phyloP scores from a whole-genome alignment of 805 yeast species.

The Ogataea populi-albae region DNA sequence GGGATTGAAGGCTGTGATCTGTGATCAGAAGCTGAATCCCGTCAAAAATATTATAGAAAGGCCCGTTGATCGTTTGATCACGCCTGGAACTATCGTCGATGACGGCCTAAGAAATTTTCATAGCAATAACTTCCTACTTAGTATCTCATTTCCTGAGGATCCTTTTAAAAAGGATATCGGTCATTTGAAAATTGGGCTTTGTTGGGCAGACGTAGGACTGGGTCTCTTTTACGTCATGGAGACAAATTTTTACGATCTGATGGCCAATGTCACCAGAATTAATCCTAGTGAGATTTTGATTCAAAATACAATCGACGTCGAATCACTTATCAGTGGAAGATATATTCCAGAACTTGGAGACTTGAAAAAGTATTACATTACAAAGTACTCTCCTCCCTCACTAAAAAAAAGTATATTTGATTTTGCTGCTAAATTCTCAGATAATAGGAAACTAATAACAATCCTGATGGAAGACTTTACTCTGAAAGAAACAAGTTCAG shows the following conservation, averaged over 20 bases:
- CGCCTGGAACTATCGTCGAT: constrained; percentile 91
- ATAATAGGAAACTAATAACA: constrained; percentile 24
- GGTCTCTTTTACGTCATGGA: constrained; percentile 75
- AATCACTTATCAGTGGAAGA: constrained; percentile 40
- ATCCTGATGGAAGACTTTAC: constrained; percentile 34
- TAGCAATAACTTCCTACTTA: constrained; percentile 66
- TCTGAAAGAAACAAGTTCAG: constrained; percentile 54
- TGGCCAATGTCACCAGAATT: constrained; percentile 72
- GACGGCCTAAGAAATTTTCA: constrained; percentile 76
- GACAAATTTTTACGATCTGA: constrained; percentile 54
- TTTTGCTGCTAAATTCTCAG: constrained; percentile 41
- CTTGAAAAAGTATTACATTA: constrained; percentile 56
- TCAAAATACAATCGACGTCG: constrained; percentile 41
- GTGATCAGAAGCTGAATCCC: constrained; percentile 56
- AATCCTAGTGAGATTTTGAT: constrained; percentile 78
- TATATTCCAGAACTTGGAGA: constrained; percentile 62
- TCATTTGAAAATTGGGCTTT: constrained; percentile 53
- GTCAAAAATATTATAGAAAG: constrained; percentile 47
- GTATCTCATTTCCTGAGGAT: constrained; percentile 59
- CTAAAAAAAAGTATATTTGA: constrained; percentile 37
- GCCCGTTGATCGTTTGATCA: constrained; percentile 72
- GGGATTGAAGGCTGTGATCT: constrained; percentile 72
- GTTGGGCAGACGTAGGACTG: constrained; percentile 88
- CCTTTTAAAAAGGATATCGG: constrained; percentile 37
- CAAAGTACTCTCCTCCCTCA: constrained; percentile 46